These are phyloP conservation scores for Verticillium zaregamsianum DNA, from an alignment of 2,329 filamentous ascomycete species.

Conservation along the genomic window DNA sequence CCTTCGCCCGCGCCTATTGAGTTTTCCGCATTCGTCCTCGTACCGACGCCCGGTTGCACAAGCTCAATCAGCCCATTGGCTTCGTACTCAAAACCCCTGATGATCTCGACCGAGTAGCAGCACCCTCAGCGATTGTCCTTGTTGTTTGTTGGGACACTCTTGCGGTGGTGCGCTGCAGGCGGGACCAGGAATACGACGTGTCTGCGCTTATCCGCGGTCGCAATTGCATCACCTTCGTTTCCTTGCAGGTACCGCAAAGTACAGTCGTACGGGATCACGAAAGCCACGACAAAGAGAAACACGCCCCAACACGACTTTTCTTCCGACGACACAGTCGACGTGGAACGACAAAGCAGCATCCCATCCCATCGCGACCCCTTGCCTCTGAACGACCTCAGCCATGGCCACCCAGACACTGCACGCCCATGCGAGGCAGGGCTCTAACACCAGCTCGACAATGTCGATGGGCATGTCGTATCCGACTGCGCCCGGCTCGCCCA, in stretches of 20 bases:
- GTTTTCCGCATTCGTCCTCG: not conserved
- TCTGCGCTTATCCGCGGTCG: not conserved
- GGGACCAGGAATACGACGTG: not conserved
- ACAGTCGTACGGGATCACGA: not conserved
- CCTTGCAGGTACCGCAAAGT: not conserved
- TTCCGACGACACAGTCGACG: not conserved
- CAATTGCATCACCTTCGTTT: not conserved
- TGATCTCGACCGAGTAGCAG: not conserved
- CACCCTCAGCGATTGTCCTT: not conserved
- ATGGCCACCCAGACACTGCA: conserved; percentile 26
- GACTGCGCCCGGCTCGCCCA: conserved; percentile 67
- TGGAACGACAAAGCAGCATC: not conserved
- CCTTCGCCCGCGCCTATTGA: not conserved
- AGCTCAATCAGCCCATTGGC: not conserved
- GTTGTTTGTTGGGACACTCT: not conserved
- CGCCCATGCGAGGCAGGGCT: conserved; percentile 14
- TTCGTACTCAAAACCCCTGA: not conserved
- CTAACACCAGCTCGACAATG: conserved; percentile 19
- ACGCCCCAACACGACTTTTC: not conserved
- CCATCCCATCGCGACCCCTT: not conserved
- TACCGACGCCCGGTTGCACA: not conserved
- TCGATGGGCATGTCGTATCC: conserved; percentile 29
- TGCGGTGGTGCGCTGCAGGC: not conserved
- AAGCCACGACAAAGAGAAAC: not conserved
- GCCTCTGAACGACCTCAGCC: conserved; percentile 2